phyloP scores from a whole-genome alignment of 23 red algal species.

The Gracilaria caudata region DNA sequence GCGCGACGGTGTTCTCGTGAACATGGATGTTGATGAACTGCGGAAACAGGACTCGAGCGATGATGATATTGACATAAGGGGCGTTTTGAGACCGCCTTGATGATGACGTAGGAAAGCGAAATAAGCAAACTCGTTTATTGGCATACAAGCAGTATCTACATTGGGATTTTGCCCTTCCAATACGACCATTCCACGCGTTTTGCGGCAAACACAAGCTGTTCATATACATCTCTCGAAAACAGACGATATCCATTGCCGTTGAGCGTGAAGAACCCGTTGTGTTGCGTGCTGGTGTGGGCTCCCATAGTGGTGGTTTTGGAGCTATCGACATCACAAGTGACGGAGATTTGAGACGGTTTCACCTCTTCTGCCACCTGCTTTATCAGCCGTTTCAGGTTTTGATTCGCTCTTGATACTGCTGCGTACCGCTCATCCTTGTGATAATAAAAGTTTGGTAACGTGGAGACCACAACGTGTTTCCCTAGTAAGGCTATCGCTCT shows the following conservation, averaged over 20 bases:
- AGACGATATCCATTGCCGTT: conserved; percentile 50
- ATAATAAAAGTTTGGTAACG: conserved; percentile 39
- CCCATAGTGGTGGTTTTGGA: conserved; percentile 39
- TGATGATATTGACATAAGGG: background rate
- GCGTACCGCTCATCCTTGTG: conserved; percentile 20
- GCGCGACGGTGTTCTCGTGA: background rate
- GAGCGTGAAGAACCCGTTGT: conserved; percentile 32
- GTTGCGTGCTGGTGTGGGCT: conserved; percentile 11
- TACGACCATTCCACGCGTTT: conserved; percentile 58
- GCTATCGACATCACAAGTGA: conserved; percentile 32
- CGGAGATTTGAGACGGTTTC: background rate
- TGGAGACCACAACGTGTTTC: conserved; percentile 34
- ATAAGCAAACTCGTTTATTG: background rate
- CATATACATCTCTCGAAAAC: conserved; percentile 38
- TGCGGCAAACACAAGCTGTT: conserved; percentile 37
- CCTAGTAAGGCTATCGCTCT: conserved; percentile 12
- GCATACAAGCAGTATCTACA: background rate
- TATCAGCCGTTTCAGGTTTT: background rate
- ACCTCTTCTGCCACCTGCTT: conserved; percentile 18
- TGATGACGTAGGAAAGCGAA: no score
- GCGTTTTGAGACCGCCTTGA: background rate
- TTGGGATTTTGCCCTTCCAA: conserved; percentile 24
- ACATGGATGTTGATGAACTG: background rate
- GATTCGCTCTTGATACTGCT: background rate
- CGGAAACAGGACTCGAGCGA: background rate